Percentiles rank a stretch among this genome's conserved stretches.
These are phyloP conservation scores for Leishmania lainsoni DNA, from an alignment of 208 protist genomes.

Conservation along the genomic window DNA sequence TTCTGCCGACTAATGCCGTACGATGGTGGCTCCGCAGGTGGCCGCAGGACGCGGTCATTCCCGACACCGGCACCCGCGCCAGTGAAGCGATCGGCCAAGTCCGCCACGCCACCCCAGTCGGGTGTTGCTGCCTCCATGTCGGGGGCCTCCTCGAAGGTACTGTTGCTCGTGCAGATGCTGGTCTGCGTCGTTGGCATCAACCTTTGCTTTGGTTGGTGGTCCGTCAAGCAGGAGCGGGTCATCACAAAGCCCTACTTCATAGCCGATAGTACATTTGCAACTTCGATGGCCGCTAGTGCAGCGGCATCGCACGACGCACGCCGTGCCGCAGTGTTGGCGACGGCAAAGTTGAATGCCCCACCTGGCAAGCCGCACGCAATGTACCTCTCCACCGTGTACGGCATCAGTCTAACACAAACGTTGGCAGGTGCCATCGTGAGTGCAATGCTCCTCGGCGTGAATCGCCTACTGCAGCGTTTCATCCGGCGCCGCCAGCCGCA, in stretches of 20 bases:
- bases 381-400: conserved; percentile 31
- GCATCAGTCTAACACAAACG: conserved; percentile 34
- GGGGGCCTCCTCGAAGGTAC: conserved; percentile 8
- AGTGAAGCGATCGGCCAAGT: not conserved
- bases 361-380: not conserved
- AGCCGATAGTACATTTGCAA: not conserved
- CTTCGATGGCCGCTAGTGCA: not conserved
- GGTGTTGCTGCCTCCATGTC: too few relatives aligned
- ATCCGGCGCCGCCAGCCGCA: not conserved
- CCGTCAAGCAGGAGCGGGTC: conserved; percentile 81
- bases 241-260: conserved; percentile 69
- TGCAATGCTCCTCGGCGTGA: conserved; percentile 14
- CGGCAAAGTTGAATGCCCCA: not conserved
- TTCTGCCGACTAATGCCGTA: not conserved
- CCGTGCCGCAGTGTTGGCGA: not conserved
- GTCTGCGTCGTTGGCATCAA: conserved; percentile 78
- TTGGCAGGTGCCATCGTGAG: conserved; percentile 27
- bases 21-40: not conserved
- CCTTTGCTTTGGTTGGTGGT: conserved; percentile 83
- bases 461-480: not conserved
- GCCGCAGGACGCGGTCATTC: not conserved
- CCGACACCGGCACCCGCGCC: not conserved
- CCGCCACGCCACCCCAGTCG: not conserved
- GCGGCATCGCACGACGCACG: not conserved
- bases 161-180: conserved; percentile 54